A percentile compares a stretch with the other conserved stretches of the same genome.
Evolutionary conservation across 169 alveolate species (phyloP).

Genomic region (Plasmodium knowlesi): DNA sequence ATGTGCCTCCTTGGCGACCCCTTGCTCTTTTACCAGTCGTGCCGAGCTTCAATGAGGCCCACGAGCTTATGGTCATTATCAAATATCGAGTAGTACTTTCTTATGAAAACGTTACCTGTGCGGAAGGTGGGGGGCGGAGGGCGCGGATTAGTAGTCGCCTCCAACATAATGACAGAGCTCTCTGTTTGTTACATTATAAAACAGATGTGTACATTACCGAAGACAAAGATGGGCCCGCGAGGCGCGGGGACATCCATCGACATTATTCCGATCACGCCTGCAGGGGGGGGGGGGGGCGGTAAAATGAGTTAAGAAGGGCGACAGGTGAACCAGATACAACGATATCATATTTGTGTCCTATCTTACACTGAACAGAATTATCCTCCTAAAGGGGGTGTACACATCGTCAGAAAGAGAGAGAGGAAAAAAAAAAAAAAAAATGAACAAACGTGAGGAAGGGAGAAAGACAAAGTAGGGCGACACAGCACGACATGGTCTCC

Average conservation of each 20-base stretch:
- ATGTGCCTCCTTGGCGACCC: neutral
- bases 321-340: neutral
- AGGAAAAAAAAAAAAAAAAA: neutral
- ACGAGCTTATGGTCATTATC: slow-evolving; percentile 86
- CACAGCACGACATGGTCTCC: neutral
- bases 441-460: neutral
- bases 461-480: neutral
- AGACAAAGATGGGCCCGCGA: slow-evolving; percentile 87
- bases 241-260: slow-evolving; percentile 88
- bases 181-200: neutral
- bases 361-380: slow-evolving; percentile 53
- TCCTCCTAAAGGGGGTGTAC: slow-evolving; percentile 20
- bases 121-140: neutral
- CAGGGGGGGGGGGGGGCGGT: neutral
- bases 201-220: slow-evolving; percentile 76
- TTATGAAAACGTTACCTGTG: slow-evolving; percentile 79
- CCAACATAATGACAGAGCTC: neutral
- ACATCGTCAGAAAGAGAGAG: neutral
- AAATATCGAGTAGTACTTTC: slow-evolving; percentile 87
- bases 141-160: neutral
- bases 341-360: neutral
- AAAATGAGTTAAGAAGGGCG: neutral
- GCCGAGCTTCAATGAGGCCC: slow-evolving; percentile 86
- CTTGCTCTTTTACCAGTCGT: slow-evolving; percentile 57
- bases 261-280: slow-evolving; percentile 85